Conservation (phyloP, 2,329 filamentous ascomycete species). For the Beauveria rudraprayagi region DNA sequence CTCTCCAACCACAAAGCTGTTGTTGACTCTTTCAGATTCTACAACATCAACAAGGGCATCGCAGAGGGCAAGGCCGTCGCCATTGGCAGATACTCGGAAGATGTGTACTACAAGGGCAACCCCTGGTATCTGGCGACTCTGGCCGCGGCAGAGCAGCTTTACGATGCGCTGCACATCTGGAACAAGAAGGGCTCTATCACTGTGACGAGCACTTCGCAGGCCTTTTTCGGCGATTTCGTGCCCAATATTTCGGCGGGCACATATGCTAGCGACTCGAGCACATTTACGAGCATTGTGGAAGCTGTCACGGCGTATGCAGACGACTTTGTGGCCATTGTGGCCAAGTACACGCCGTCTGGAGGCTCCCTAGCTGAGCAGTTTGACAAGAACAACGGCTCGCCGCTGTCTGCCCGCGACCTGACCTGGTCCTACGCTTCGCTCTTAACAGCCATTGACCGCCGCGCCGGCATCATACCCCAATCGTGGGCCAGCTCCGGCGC, state of each 20-base stretch:
- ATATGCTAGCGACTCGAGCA: slow-evolving; percentile 40
- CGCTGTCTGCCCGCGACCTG: slow-evolving; percentile 56
- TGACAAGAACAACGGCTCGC: slow-evolving; percentile 41
- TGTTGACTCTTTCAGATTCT: slow-evolving; percentile 69
- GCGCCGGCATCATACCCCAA: slow-evolving; percentile 45
- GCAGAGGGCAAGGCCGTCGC: slow-evolving; percentile 50
- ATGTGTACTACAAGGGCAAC: slow-evolving; percentile 69
- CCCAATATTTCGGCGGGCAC: slow-evolving; percentile 52
- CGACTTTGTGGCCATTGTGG: slow-evolving; percentile 53
- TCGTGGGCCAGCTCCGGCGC: slow-evolving; percentile 45
- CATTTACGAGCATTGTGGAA: slow-evolving; percentile 47
- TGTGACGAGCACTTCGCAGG: slow-evolving; percentile 55
- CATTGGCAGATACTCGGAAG: slow-evolving; percentile 62
- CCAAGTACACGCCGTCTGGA: slow-evolving; percentile 51
- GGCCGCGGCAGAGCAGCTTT: slow-evolving; percentile 72
- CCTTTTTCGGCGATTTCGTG: slow-evolving; percentile 63
- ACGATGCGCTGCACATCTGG: slow-evolving; percentile 69
- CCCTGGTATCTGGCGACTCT: slow-evolving; percentile 75
- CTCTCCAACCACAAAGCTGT: slow-evolving; percentile 71
- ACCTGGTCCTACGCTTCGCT: slow-evolving; percentile 70
- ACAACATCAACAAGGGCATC: slow-evolving; percentile 61
- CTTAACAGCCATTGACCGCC: slow-evolving; percentile 52
- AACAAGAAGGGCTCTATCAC: slow-evolving; percentile 52
- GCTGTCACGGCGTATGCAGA: slow-evolving; percentile 53
- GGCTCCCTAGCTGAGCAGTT: slow-evolving; percentile 65